Conservation (phyloP, 306 rosid species). For the Acacia melanoxylon region DNA sequence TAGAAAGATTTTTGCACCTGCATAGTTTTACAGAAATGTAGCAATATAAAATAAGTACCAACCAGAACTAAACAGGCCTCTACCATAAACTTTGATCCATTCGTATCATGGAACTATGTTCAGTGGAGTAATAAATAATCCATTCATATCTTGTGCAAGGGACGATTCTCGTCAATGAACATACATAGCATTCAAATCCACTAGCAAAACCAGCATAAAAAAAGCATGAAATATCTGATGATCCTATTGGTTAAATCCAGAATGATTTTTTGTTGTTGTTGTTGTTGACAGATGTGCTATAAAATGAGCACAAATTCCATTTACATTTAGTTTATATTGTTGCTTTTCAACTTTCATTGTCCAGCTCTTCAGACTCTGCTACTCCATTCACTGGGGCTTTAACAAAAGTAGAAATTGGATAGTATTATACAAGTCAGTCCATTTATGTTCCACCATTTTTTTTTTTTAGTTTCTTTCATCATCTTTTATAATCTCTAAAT, state of each 20-base stretch:
- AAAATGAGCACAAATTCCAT: neutral
- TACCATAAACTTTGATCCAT: too few species aligned
- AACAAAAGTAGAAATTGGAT: neutral
- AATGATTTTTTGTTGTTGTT: neutral
- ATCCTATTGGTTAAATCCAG: neutral
- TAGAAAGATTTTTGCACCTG: neutral
- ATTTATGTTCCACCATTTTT: neutral
- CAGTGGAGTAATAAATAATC: too few species aligned
- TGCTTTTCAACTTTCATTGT: neutral
- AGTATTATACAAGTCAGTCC: neutral
- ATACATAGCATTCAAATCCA: too few species aligned
- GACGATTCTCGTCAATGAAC: too few species aligned
- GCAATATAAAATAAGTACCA: neutral
- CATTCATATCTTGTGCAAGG: too few species aligned
- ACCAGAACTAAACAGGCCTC: neutral
- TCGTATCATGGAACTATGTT: too few species aligned
- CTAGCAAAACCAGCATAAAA: neutral
- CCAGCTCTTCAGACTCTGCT: neutral
- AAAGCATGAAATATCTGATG: neutral
- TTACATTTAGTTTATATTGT: neutral
- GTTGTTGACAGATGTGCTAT: neutral
- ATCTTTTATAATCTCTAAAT: too few species aligned
- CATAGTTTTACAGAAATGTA: neutral
- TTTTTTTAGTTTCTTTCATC: too few species aligned
- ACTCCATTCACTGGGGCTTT: neutral